Evolutionary conservation across 1,139 yeast genomes (phyloP), one percentile per base, ranked within the genome.

Genomic region (Pichiaceae sp.): DNA sequence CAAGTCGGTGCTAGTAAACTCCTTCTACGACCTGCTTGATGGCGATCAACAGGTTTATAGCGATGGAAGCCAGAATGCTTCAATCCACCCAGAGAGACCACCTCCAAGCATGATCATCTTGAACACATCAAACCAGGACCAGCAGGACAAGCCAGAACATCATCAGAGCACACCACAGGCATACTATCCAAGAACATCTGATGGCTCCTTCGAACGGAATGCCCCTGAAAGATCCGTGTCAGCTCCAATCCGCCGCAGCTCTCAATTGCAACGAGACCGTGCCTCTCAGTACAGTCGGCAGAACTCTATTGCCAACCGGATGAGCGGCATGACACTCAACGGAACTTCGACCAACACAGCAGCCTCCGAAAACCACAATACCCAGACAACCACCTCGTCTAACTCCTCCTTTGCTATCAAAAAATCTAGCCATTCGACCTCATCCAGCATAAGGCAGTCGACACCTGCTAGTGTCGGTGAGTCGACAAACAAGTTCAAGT

Each of bases 11-110:
- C 75, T 79, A 44, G 95, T 87, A 3, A 72, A 77, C 46, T 68
- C 71, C 36, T 68, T 91, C 39, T 89, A 89, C 57, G 82, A 76
- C 12, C 61, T 84, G 5, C 67, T 77, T 38, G 75, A 75, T 11
- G 85, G 84, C 37, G 93, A 82, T 55, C 52, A 53, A 36, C 45
- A 45, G 20, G 35, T 44, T 3, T 18, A 31, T 4, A 41, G 35
- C 34, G 38, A 41, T 23, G 42, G 40, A 14, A 31, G 42, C 9
- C 45, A 42, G 12, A 42, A 41, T 9, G 33, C 47, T 15, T 47
- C 48, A 3, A 49, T 54, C 4, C 48, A 46, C 25, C 59, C 60
- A 3, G 30, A 39, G 6, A 43, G 60, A 31, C 34, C 40, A 5
- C 56, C 60, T 0, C 60, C 60, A 34, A 44, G 45, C 33, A 44